Evolutionary conservation across 768 basidiomycete species (phyloP).

Genomic region (Imleria badia): DNA sequence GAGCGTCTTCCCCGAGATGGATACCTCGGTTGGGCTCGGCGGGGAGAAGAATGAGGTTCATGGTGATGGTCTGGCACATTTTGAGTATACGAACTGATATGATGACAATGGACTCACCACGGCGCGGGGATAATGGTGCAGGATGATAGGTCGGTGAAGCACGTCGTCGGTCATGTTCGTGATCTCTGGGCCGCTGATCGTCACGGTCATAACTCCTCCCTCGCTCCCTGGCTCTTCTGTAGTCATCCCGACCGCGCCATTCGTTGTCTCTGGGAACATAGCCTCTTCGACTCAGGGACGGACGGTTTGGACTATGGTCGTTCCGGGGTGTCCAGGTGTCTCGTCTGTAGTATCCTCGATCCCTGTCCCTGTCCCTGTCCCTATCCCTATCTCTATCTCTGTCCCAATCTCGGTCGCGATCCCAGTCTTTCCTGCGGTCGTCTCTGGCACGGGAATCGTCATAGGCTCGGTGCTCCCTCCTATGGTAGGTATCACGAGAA

Average conservation of each 20-base stretch:
- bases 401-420: constrained; percentile 21
- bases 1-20: constrained; percentile 24
- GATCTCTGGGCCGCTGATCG: constrained; percentile 17
- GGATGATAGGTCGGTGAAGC: constrained; percentile 20
- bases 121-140: constrained; percentile 24
- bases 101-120: constrained; percentile 18
- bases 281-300: constrained; percentile 9
- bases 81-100: neutral
- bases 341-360: constrained; percentile 19
- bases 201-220: constrained; percentile 26
- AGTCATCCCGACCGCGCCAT: constrained; percentile 23
- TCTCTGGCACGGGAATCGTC: constrained; percentile 23
- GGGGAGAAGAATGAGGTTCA: constrained; percentile 9
- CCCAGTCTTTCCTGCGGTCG: constrained; percentile 27
- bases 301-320: constrained; percentile 21
- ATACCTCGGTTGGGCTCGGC: constrained; percentile 14
- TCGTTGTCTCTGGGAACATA: constrained; percentile 16
- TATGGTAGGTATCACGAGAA: constrained; percentile 20
- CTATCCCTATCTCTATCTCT: constrained; percentile 19
- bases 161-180: constrained; percentile 21
- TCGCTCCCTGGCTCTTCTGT: constrained; percentile 21
- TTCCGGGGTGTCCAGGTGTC: constrained; percentile 14
- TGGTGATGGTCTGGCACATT: constrained; percentile 13
- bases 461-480: constrained; percentile 19
- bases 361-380: constrained; percentile 14